These are phyloP conservation scores for Starmera dryadoides DNA, from an alignment of 805 yeast genomes.

Conservation along the genomic window DNA sequence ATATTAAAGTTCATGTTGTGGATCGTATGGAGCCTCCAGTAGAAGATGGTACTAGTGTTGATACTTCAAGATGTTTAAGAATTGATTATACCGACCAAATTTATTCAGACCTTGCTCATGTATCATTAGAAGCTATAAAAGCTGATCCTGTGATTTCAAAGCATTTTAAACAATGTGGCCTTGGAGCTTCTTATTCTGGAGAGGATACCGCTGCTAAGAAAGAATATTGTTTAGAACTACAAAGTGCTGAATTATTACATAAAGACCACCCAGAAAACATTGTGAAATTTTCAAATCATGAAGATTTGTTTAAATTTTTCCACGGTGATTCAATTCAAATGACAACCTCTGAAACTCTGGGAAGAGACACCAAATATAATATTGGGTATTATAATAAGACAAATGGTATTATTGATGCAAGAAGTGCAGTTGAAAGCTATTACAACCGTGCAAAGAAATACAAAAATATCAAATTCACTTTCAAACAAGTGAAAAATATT, in stretches of 20 bases:
- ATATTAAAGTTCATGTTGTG: slow-evolving; percentile 4
- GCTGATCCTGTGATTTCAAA: slow-evolving; percentile 5
- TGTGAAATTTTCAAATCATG: neutral
- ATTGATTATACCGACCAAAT: slow-evolving; percentile 7
- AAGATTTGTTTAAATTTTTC: slow-evolving; percentile 2
- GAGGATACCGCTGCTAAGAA: neutral
- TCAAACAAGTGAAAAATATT: slow-evolving; percentile 8
- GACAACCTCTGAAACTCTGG: neutral
- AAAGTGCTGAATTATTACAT: neutral
- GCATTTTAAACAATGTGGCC: slow-evolving; percentile 9
- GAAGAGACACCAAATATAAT: slow-evolving; percentile 8
- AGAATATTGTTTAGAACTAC: neutral
- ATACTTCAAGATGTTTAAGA: slow-evolving; percentile 10
- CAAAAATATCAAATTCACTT: slow-evolving; percentile 3
- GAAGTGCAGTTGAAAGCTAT: slow-evolving; percentile 4
- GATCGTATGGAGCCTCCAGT: slow-evolving; percentile 14
- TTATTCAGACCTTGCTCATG: slow-evolving; percentile 6
- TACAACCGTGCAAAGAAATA: slow-evolving; percentile 9
- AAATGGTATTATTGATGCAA: slow-evolving; percentile 11
- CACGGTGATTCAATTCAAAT: neutral
- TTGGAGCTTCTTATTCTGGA: slow-evolving; percentile 8
- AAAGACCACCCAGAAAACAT: slow-evolving; percentile 1
- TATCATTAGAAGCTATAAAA: slow-evolving; percentile 5
- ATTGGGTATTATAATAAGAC: slow-evolving; percentile 6
- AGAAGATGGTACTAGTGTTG: slow-evolving; percentile 10